Evolutionary conservation across 2,329 filamentous ascomycete genomes (phyloP), one percentile per base, ranked within the genome.

Genomic region (Neospermospora avenae): DNA sequence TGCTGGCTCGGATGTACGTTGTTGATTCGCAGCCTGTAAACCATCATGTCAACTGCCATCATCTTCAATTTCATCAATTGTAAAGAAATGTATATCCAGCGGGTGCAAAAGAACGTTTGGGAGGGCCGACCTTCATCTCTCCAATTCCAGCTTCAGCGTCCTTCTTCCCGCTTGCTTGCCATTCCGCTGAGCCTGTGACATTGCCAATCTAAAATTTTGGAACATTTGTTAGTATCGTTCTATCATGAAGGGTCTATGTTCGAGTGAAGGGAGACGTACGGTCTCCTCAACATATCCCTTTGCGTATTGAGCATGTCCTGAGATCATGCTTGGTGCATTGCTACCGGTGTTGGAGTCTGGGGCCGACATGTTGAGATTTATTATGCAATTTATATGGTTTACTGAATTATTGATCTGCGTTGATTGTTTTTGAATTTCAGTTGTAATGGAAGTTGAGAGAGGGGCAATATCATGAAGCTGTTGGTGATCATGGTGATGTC

Each of bases 221-320:
- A 45, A 11, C 22, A 31, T 14, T 24, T 7, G 35, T 46, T 22
- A 16, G 6, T 20, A 20, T 18, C n/a, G 28, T 8, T 4, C 16
- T 28, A 31, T 25, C 2, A 14, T 22, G 11, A 53, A 20, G 35
- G 37, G 52, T 16, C 22, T n/a, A 18, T 13, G 22, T 18, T 31
- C 14, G 20, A 13, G 35, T 42, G 25, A 5, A 22, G 24, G 41
- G 16, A 20, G 25, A 20, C 51, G 6, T 60, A 63, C 60, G 22
- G 65, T 67, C 48, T 69, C 87, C 76, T 88, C 84, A 58, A 84
- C 81, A 6, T 84, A 84, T 55, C 87, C 87, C 69, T 89, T 90
- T 69, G 84, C 80, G 69, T 88, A 90, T 69, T 89, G 83, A 34
- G 80, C 85, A 71, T 90, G 87, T 44, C 82, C 80, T 60, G 80